Conservation (phyloP, 331 rosid genomes). For the Spiraea crenata region DNA sequence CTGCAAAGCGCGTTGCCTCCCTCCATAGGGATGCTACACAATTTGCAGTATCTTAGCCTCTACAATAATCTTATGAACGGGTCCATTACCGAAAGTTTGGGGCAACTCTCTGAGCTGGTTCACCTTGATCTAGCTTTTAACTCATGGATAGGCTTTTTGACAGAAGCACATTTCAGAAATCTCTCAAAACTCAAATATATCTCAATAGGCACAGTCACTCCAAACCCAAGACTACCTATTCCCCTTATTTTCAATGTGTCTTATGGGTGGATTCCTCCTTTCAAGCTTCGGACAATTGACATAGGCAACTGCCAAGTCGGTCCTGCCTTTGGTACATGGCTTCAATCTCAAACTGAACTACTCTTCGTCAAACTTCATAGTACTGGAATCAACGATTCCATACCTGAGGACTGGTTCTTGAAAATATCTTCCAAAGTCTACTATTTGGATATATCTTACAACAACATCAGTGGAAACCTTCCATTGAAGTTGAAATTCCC, state of each 20-base stretch:
- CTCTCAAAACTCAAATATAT: not conserved
- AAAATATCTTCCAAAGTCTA: not conserved
- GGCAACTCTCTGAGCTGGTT: not conserved
- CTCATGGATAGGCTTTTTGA: not conserved
- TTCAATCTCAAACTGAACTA: constrained; percentile 21
- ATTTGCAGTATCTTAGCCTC: not conserved
- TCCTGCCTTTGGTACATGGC: constrained; percentile 18
- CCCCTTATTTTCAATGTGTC: constrained; percentile 11
- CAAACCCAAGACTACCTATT: no score
- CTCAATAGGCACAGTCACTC: no score
- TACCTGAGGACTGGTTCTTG: constrained; percentile 11
- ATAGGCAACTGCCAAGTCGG: constrained; percentile 12
- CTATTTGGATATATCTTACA: not conserved
- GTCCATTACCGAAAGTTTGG: not conserved
- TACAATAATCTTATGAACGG: not conserved
- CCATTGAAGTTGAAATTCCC: constrained; percentile 8
- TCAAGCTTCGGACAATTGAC: constrained; percentile 9
- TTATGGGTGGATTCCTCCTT: constrained; percentile 17
- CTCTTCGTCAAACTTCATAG: not conserved
- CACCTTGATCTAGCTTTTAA: not conserved
- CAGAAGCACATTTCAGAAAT: not conserved
- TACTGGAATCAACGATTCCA: constrained; percentile 9
- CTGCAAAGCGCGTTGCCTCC: not conserved
- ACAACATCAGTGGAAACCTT: constrained; percentile 19
- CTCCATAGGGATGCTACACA: not conserved